phyloP scores from a whole-genome alignment of 1,139 yeast species.

The Geotrichum macrosporum region DNA sequence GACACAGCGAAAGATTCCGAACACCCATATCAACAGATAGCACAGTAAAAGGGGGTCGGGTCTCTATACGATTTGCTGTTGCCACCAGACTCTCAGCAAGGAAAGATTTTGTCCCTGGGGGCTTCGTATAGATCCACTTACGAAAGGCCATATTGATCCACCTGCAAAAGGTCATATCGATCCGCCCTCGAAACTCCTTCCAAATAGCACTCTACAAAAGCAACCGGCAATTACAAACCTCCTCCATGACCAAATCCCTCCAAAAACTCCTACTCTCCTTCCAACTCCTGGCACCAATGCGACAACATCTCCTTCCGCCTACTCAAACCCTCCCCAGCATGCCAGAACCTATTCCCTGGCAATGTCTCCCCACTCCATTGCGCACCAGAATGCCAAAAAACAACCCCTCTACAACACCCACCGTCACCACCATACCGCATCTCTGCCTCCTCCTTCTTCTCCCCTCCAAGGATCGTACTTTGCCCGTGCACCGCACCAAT shows the following conservation, averaged over 20 bases:
- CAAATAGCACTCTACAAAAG: no score
- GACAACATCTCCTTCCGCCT: slow-evolving; percentile 17
- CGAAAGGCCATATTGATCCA: no score
- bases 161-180: no score
- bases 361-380: neutral
- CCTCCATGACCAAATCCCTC: no score
- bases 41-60: neutral
- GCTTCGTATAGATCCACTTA: no score
- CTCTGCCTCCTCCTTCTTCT: slow-evolving; percentile 1
- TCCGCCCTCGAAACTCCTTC: no score
- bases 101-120: slow-evolving; percentile 3
- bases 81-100: neutral
- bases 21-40: slow-evolving; percentile 45
- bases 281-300: no score
- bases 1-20: slow-evolving; percentile 43
- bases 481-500: slow-evolving; percentile 1
- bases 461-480: slow-evolving; percentile 3
- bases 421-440: slow-evolving; percentile 4
- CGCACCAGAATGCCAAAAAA: neutral
- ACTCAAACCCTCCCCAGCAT: slow-evolving; percentile 1
- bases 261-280: no score
- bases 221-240: no score
- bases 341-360: neutral
- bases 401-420: slow-evolving; percentile 2
- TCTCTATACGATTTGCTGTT: neutral